Percentiles rank a stretch among this genome's conserved stretches.
Conservation (phyloP, 1,139 yeast genomes). For the Hanseniaspora sp. region DNA sequence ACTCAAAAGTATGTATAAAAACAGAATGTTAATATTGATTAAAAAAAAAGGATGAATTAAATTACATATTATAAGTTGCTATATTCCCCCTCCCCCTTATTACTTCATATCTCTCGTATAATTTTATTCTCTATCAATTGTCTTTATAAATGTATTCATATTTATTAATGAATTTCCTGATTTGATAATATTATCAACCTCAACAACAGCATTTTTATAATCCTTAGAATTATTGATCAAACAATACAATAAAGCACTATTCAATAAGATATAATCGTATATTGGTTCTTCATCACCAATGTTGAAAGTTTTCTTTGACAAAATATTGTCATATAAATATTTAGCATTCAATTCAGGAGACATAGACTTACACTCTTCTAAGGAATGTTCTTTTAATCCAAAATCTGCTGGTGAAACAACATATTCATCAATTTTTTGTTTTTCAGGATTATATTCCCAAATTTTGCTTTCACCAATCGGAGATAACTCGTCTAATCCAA, state of each 20-base stretch:
- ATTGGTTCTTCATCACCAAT: slow-evolving; percentile 47
- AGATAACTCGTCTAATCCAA: slow-evolving; percentile 85
- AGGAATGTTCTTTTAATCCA: slow-evolving; percentile 63
- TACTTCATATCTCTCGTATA: no score
- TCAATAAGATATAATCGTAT: slow-evolving; percentile 76
- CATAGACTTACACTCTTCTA: slow-evolving; percentile 63
- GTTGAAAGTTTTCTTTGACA: slow-evolving; percentile 37
- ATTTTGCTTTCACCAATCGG: slow-evolving; percentile 72
- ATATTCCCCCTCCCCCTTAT: no score
- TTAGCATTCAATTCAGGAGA: slow-evolving; percentile 79
- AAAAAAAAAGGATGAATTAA: no score
- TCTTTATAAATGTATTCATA: slow-evolving; percentile 38
- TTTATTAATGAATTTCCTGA: slow-evolving; percentile 57
- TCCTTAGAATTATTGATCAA: slow-evolving; percentile 54
- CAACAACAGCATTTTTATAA: slow-evolving; percentile 67
- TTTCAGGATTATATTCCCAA: slow-evolving; percentile 48
- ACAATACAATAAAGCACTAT: slow-evolving; percentile 76
- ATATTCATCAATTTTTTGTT: slow-evolving; percentile 29
- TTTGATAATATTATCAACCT: slow-evolving; percentile 58
- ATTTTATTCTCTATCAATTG: neutral
- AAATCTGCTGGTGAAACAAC: slow-evolving; percentile 57
- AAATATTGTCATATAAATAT: slow-evolving; percentile 41
- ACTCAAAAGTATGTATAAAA: no score
- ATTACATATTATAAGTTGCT: neutral
- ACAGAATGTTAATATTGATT: no score